Evolutionary conservation across 345 rosid genomes (phyloP), one percentile per base, ranked within the genome.

Genomic region (Triadica sebifera): DNA sequence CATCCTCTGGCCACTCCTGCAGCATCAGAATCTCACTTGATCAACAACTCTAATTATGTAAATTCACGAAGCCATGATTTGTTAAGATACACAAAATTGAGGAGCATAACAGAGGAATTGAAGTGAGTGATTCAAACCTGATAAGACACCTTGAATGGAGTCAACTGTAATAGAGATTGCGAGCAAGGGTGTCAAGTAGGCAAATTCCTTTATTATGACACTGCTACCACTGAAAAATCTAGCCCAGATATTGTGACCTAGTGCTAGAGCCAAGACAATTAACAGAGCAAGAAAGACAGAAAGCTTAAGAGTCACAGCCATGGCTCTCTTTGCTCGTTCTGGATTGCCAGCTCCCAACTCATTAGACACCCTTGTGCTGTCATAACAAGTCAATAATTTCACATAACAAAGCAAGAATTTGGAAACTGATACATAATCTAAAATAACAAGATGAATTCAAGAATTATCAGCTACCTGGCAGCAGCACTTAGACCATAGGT

Each of bases 321-420:
- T 71, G 39, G 75, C 72, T 25, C 49, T 17, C 38, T 71, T 77
- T 1, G 75, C 75, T 20, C 39, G 15, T 25, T 71, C 67, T 13
- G 66, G 51, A 65, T 79, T 79, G 52, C 75, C 94, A 0, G 95
- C 93, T 78, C 95, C 98, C 69, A 90, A 64, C 70, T 90, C 94
- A 53, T 94, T 92, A 0, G 97, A 89, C 71, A 92, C 93, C 67
- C 94, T 89, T 12, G 98, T 92, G 81, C 98, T 92, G 77, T 41
- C 45, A 63, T 0, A 12, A 55, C 10, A 72, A 57, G 3, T 16
- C 47, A 4, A 20, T 41, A 58, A 12, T 38, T n/a, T 67, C 50
- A 52, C 19, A 39, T 10, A 16, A 12, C 58, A 12, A 5, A 17
- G 19, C 8, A n/a, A 19, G 19, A 29, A 29, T 29, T 29, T 29